phyloP scores from a whole-genome alignment of 441 rosid species.

The Corymbia calophylla region DNA sequence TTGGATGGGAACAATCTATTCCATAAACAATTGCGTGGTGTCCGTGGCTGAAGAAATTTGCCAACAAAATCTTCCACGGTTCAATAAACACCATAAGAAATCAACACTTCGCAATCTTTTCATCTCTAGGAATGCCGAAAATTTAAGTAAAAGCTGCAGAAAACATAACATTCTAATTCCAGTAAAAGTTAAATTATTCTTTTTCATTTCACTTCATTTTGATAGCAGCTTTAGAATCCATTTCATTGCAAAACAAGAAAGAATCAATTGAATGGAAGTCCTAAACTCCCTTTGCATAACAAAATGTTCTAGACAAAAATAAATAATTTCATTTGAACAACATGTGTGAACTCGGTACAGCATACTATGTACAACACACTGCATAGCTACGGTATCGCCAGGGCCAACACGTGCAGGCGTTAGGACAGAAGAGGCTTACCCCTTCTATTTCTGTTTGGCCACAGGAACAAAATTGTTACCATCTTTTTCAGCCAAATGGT shows the following conservation, averaged over 20 bases:
- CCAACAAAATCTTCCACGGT: background rate
- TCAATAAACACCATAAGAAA: background rate
- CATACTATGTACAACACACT: background rate
- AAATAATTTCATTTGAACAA: background rate
- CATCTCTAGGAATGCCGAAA: background rate
- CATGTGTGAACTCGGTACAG: background rate
- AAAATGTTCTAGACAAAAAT: background rate
- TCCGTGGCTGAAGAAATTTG: too few species aligned
- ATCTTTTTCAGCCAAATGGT: conserved; percentile 40
- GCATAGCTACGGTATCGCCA: background rate
- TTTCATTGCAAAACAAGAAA: background rate
- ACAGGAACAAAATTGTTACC: conserved; percentile 25
- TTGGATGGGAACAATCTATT: background rate
- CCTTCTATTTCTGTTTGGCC: conserved; percentile 14
- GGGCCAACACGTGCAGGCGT: background rate
- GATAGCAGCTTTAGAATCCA: background rate
- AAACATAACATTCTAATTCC: background rate
- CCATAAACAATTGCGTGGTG: background rate
- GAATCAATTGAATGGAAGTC: background rate
- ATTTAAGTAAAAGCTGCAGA: background rate
- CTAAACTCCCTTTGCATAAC: background rate
- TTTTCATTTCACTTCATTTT: background rate
- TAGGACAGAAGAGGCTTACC: background rate
- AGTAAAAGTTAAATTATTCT: background rate
- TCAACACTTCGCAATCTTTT: background rate